These are phyloP conservation scores for Elsinoe batatas DNA, from an alignment of 2,329 filamentous ascomycete species.

Conservation along the genomic window DNA sequence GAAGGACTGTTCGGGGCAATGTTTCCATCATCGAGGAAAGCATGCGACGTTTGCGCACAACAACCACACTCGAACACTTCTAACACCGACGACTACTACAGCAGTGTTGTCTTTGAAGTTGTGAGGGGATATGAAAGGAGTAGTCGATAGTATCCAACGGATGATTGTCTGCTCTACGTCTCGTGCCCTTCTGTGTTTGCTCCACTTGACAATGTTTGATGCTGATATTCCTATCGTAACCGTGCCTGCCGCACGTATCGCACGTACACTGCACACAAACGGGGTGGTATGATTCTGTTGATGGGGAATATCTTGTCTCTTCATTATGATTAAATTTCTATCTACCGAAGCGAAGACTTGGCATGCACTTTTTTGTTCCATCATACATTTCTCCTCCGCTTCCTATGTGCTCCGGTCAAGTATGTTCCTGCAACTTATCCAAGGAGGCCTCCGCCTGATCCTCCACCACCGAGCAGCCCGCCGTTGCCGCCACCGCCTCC, in stretches of 20 bases:
- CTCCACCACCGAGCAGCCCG: neutral
- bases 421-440: neutral
- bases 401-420: neutral
- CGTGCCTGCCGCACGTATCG: no score
- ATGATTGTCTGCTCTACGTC: neutral
- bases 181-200: neutral
- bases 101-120: slow-evolving; percentile 5
- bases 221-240: no score
- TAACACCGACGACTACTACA: slow-evolving; percentile 5
- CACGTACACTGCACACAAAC: neutral
- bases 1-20: slow-evolving; percentile 1
- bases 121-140: neutral
- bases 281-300: neutral
- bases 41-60: slow-evolving; percentile 9
- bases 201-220: no score
- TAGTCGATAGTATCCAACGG: neutral
- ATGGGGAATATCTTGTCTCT: no score
- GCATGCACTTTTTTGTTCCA: neutral
- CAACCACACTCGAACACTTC: neutral
- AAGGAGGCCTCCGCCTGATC: neutral
- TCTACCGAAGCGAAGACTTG: neutral
- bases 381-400: neutral
- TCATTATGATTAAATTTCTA: slow-evolving; percentile 4
- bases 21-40: neutral
- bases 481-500: neutral